Conservation (phyloP, 768 basidiomycete genomes). For the Podaxis sp. region DNA sequence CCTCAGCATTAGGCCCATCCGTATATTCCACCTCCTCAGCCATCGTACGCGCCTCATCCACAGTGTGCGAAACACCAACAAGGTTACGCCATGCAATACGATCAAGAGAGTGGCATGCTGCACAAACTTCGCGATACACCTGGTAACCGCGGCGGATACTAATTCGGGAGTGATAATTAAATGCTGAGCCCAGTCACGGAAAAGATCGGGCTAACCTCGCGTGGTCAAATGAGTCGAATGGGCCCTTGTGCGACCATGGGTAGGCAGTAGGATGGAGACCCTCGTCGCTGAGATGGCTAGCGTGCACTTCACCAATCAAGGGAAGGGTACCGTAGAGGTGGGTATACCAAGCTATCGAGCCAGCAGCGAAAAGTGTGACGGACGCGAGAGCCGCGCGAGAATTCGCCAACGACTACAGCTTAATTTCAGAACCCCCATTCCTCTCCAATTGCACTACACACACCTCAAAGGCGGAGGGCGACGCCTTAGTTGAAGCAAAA, state of each 20-base stretch:
- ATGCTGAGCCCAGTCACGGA: slow-evolving; percentile 9
- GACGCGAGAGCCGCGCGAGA: slow-evolving; percentile 76
- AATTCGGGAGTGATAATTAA: slow-evolving; percentile 13
- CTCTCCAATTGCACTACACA: slow-evolving; percentile 17
- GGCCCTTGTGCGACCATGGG: slow-evolving; percentile 91
- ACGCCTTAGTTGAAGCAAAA: slow-evolving; percentile 64
- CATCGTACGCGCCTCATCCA: slow-evolving; percentile 82
- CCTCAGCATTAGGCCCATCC: slow-evolving; percentile 91
- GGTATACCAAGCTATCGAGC: slow-evolving; percentile 95
- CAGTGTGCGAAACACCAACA: slow-evolving; percentile 96
- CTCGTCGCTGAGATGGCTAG: slow-evolving; percentile 88
- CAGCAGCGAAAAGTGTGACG: slow-evolving; percentile 71
- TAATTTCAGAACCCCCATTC: slow-evolving; percentile 9
- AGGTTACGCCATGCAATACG: slow-evolving; percentile 99
- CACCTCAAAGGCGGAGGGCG: slow-evolving; percentile 62
- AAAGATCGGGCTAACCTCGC: slow-evolving; percentile 62
- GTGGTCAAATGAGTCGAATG: slow-evolving; percentile 92
- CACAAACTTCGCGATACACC: slow-evolving; percentile 99
- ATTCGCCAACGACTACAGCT: slow-evolving; percentile 51
- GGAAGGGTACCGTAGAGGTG: slow-evolving; percentile 89
- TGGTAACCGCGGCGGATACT: slow-evolving; percentile 95
- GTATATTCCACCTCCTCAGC: slow-evolving; percentile 97
- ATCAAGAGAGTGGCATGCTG: slow-evolving; percentile 98
- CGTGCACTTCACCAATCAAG: slow-evolving; percentile 88
- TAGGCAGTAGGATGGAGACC: slow-evolving; percentile 85